Base-by-base conservation (phyloP, 177 flowering plant species). In the Vitis hybrid region DNA sequence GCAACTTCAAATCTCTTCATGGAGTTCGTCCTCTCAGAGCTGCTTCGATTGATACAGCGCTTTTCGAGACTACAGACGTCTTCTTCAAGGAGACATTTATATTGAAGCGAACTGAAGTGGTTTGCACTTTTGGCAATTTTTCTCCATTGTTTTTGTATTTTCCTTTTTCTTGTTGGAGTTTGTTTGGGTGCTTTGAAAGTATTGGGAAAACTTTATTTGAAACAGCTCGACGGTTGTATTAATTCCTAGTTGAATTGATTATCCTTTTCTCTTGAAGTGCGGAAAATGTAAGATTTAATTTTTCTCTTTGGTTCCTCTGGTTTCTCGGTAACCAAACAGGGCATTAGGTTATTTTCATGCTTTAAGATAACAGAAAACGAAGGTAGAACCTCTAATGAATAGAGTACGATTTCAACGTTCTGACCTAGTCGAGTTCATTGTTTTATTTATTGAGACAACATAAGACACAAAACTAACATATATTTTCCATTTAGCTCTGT, bases 21-120 rank as follows among this genome's bases (percentile, higher is more conserved):
- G 49, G 18, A 61, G 50, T 67, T 67, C 79, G 54, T 19, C 3
- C 71, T 7, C 26, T 81, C 57, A 65, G 67, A 74, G 84, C 86
- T 65, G 68, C 75, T 70, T 78, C 89, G 50, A 29, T 76, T 50
- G 82, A 66, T 7, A 63, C 87, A 0, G 69, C 83, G 59, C 18
- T 73, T 45, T 66, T 60, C 14, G 85, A 81, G 29, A 71, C 82
- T 29, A 20, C 72, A 3, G 83, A 81, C 13, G 78, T 82, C 67
- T 67, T 73, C 26, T 87, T 82, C 61, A 69, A 59, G 66, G 82
- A 90, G 77, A 88, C 83, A 2, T 90, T 82, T 73, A 72, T 65
- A 22, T 60, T 94, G 39, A 76, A 74, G 56, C 84, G 90, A 19
- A 77, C 69, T 48, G 76, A 84, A 67, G 78, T 18, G 85, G 98